phyloP scores from a whole-genome alignment of 345 rosid species.

The Toxicodendron radicans region DNA sequence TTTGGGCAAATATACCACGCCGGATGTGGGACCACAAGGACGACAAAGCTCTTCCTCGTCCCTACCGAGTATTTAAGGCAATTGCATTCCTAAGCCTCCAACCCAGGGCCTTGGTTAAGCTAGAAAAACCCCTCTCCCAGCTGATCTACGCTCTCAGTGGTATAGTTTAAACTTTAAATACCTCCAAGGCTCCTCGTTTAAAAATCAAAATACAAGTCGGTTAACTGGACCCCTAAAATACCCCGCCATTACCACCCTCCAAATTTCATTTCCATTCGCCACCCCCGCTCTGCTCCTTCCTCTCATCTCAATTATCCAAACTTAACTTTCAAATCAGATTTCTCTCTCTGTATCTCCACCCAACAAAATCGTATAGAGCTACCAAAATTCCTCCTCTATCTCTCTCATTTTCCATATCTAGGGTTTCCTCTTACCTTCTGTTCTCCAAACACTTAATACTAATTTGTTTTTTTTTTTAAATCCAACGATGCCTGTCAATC shows the following conservation, averaged over 20 bases:
- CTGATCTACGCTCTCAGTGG: no score
- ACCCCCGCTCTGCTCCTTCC: no score
- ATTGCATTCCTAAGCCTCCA: no score
- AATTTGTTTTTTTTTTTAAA: neutral
- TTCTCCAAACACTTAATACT: neutral
- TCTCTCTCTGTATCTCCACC: no score
- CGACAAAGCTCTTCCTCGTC: no score
- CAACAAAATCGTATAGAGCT: neutral
- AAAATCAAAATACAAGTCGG: constrained; percentile 7
- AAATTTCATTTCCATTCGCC: neutral
- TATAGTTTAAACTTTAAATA: no score
- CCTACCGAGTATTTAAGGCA: no score
- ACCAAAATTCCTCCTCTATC: neutral
- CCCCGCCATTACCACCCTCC: constrained; percentile 3
- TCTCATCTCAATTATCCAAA: neutral
- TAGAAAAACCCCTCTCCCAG: no score
- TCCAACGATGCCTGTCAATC: constrained; percentile 62
- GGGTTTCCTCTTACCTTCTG: neutral
- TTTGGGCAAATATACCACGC: no score
- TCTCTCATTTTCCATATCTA: constrained; percentile 1
- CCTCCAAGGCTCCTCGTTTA: no score
- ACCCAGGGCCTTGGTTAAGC: no score
- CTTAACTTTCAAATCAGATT: neutral
- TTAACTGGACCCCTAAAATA: neutral
- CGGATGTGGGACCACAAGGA: no score